Base-by-base conservation (phyloP, 176 grass and related monocot genomes). In the Oryza meyeriana region DNA sequence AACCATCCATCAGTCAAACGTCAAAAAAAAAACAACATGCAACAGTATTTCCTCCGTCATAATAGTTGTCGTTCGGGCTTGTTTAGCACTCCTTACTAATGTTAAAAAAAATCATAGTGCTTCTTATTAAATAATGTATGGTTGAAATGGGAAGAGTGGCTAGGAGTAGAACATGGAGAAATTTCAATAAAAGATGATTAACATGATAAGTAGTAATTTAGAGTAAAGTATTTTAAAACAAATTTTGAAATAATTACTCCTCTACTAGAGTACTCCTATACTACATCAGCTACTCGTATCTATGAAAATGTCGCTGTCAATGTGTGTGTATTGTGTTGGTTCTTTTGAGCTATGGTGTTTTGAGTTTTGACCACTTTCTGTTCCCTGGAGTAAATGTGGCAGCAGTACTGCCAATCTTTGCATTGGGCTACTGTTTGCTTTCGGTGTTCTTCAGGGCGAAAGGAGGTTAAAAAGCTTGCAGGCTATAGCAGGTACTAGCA, bases 1-100 rank as follows among this genome's bases (percentile, higher is more conserved):
- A 76, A 77, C 69, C 38, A 81, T 8, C 29, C 64, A 24, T 83
- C 86, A 87, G 92, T 82, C 81, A 91, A 86, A 42, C 61, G 81
- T 79, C 84, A 85, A 89, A 72, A 59, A 30, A 48, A 10, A 64
- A 73, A 22, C 36, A 81, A 33, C 62, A 8, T 89, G 57, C 62
- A 40, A n/a, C n/a, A n/a, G n/a, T n/a, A n/a, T n/a, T n/a, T n/a
- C n/a, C n/a, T n/a, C n/a, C n/a, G n/a, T n/a, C n/a, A n/a, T n/a
- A n/a, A n/a, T n/a, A n/a, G n/a, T n/a, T n/a, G n/a, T n/a, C n/a
- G n/a, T n/a, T n/a, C n/a, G n/a, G n/a, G n/a, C n/a, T n/a, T n/a
- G n/a, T n/a, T n/a, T n/a, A n/a, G n/a, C n/a, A n/a, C n/a, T n/a
- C n/a, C n/a, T n/a, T n/a, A n/a, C n/a, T n/a, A n/a, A n/a, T n/a